These are phyloP conservation scores for Verticillium nubilum DNA, from an alignment of 2,329 filamentous ascomycete genomes.

Conservation along the genomic window DNA sequence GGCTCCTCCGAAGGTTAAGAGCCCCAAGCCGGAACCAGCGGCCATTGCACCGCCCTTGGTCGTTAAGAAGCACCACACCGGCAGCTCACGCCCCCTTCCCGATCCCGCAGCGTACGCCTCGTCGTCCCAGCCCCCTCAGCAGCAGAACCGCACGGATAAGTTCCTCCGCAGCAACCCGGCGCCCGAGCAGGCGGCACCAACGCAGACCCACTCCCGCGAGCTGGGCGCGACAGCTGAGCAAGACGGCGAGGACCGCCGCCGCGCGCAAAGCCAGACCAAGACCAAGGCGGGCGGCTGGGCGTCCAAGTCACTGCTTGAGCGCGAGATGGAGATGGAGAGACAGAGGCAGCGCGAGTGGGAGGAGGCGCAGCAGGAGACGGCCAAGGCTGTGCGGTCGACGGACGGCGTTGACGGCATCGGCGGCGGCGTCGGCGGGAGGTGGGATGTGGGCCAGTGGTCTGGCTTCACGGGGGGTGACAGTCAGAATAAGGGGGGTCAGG, in stretches of 20 bases:
- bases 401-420: conserved; percentile 57
- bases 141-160: conserved; percentile 47
- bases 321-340: conserved; percentile 75
- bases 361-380: conserved; percentile 61
- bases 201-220: conserved; percentile 49
- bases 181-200: conserved; percentile 30
- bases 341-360: conserved; percentile 78
- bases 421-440: conserved; percentile 61
- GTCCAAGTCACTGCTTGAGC: conserved; percentile 66
- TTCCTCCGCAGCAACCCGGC: conserved; percentile 51
- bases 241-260: conserved; percentile 56
- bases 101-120: conserved; percentile 33
- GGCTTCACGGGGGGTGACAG: conserved; percentile 71
- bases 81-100: conserved; percentile 45
- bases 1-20: conserved; percentile 11
- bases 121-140: conserved; percentile 11
- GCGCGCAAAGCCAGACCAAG: conserved; percentile 50
- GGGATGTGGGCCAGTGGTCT: conserved; percentile 72
- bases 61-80: conserved; percentile 31
- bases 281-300: conserved; percentile 60
- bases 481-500: conserved; percentile 61
- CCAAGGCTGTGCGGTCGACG: conserved; percentile 44
- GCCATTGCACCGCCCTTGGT: conserved; percentile 16
- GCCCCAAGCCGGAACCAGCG: conserved; percentile 26
- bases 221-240: conserved; percentile 55